Percentiles rank a stretch among this genome's conserved stretches.
phyloP scores from a whole-genome alignment of 2,329 filamentous ascomycete genomes.

The Fusarium sp. region DNA sequence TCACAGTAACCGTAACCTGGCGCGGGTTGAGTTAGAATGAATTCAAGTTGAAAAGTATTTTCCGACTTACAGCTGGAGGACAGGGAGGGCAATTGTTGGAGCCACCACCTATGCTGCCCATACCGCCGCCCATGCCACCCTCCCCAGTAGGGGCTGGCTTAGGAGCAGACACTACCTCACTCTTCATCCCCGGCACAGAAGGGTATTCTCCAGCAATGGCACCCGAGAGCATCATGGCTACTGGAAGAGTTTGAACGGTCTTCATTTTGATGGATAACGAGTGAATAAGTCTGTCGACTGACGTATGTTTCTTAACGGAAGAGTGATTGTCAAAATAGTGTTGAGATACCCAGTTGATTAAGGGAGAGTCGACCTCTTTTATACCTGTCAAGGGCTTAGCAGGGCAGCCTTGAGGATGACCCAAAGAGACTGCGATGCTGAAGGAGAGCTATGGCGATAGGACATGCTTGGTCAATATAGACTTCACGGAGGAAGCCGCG shows the following conservation, averaged over 20 bases:
- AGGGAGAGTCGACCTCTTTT: background rate
- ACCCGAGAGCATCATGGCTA: slow-evolving; percentile 16
- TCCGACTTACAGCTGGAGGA: slow-evolving; percentile 53
- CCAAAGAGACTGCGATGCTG: background rate
- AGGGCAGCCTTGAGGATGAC: background rate
- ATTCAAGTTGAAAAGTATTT: too few species aligned
- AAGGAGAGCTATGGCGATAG: background rate
- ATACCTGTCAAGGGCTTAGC: background rate
- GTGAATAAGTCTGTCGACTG: background rate
- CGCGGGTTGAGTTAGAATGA: background rate
- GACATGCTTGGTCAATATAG: background rate
- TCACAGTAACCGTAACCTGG: slow-evolving; percentile 59
- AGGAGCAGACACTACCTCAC: background rate
- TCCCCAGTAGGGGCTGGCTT: slow-evolving; percentile 52
- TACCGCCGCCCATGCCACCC: slow-evolving; percentile 44
- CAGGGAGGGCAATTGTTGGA: slow-evolving; percentile 60
- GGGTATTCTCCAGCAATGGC: slow-evolving; percentile 8
- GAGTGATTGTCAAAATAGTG: background rate
- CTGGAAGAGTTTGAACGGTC: background rate
- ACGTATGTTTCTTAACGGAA: background rate
- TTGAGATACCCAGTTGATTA: background rate
- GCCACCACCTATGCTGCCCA: slow-evolving; percentile 17
- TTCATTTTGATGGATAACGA: slow-evolving; percentile 20
- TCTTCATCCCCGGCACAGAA: background rate
- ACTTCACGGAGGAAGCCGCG: slow-evolving; percentile 4